Evolutionary conservation across 23 red algal species (phyloP).

Genomic region (Cyanidioschyzon merolae): DNA sequence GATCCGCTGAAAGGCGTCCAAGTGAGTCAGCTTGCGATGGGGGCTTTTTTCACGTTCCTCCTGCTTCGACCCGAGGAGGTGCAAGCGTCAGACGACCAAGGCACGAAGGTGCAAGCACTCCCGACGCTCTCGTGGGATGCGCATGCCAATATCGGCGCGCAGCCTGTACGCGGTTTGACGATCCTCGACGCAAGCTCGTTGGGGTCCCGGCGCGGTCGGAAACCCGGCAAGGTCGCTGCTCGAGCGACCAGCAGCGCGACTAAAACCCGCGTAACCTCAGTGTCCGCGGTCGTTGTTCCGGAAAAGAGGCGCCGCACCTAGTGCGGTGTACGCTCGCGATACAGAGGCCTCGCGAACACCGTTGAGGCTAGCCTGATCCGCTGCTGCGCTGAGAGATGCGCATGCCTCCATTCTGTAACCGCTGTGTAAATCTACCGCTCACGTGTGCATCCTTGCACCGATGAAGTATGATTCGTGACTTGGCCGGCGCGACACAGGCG

Average conservation of each 20-base stretch:
- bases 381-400: background rate
- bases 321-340: no score
- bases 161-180: background rate
- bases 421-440: background rate
- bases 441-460: no score
- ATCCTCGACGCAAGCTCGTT: background rate
- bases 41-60: slow-evolving; percentile 13
- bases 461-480: no score
- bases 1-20: slow-evolving; percentile 1
- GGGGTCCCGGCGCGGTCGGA: background rate
- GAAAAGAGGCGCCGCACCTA: background rate
- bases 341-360: no score
- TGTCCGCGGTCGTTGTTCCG: background rate
- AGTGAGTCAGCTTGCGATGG: slow-evolving; percentile 11
- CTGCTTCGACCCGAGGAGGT: background rate
- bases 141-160: background rate
- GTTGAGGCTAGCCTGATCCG: no score
- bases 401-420: background rate
- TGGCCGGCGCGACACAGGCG: no score
- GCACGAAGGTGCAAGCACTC: background rate
- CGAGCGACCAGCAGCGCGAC: background rate
- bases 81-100: background rate
- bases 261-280: background rate
- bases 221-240: background rate
- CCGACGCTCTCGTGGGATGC: slow-evolving; percentile 1